These are phyloP conservation scores for Collybia sp. DNA, from an alignment of 768 basidiomycete genomes.

Conservation along the genomic window DNA sequence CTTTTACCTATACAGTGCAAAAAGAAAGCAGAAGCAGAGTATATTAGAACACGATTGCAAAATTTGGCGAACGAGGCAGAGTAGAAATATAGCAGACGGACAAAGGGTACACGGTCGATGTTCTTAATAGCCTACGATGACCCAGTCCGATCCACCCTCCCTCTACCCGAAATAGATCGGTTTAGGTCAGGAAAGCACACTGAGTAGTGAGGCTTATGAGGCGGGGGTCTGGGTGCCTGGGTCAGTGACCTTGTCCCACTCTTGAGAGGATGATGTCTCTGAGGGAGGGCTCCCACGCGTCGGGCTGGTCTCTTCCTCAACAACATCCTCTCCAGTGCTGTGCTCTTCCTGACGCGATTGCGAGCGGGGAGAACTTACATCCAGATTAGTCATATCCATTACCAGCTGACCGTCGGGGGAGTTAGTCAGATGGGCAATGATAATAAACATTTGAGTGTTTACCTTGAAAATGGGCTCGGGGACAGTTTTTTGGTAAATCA, in stretches of 20 bases:
- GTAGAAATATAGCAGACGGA: constrained; percentile 8
- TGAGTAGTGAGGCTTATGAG: constrained; percentile 14
- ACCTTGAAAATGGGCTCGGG: constrained; percentile 80
- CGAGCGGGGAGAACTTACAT: constrained; percentile 71
- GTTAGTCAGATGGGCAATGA: neutral
- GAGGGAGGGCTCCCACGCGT: constrained; percentile 69
- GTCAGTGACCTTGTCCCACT: constrained; percentile 87
- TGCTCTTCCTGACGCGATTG: constrained; percentile 14
- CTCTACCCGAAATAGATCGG: neutral
- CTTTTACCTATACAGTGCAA: constrained; percentile 47
- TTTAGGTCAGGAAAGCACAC: constrained; percentile 9
- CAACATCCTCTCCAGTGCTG: constrained; percentile 29
- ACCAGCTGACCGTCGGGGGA: constrained; percentile 40
- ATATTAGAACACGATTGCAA: constrained; percentile 56
- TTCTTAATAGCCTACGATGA: neutral
- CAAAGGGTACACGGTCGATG: no score
- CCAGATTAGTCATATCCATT: constrained; percentile 82
- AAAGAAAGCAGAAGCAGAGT: constrained; percentile 34
- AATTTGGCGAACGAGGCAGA: constrained; percentile 16
- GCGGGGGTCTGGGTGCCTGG: constrained; percentile 53
- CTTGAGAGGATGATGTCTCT: constrained; percentile 76
- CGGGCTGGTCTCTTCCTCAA: constrained; percentile 58
- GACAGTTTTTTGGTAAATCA: constrained; percentile 91
- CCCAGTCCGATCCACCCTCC: neutral
- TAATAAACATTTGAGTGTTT: constrained; percentile 9